Conservation (phyloP, 2,329 filamentous ascomycete genomes). For the Arachnomyces sp. region DNA sequence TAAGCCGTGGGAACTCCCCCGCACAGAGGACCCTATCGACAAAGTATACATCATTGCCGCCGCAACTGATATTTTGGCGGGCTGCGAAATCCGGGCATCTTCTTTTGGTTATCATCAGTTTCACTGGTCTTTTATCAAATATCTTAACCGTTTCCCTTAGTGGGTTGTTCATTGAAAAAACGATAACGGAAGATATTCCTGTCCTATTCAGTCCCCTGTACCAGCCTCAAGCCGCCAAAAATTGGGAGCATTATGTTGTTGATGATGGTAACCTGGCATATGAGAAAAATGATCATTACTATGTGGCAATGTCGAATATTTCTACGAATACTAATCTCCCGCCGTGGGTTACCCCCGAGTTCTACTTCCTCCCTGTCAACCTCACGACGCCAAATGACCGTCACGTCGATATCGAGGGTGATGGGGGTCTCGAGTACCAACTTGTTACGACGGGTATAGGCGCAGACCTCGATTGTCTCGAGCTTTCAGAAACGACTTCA, state of each 20-base stretch:
- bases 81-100: slow-evolving; percentile 41
- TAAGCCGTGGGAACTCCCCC: slow-evolving; percentile 34
- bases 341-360: slow-evolving; percentile 40
- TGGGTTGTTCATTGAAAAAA: slow-evolving; percentile 36
- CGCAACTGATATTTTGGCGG: slow-evolving; percentile 42
- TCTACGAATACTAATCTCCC: slow-evolving; percentile 38
- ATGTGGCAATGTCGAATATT: slow-evolving; percentile 40
- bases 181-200: background rate
- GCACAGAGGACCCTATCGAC: slow-evolving; percentile 34
- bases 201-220: background rate
- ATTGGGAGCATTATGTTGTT: too few species aligned
- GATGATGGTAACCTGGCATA: background rate
- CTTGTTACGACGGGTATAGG: slow-evolving; percentile 28
- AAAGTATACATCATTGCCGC: slow-evolving; percentile 48
- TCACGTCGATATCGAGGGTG: slow-evolving; percentile 4
- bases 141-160: slow-evolving; percentile 46
- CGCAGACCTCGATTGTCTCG: slow-evolving; percentile 25
- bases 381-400: too few species aligned
- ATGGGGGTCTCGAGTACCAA: slow-evolving; percentile 11
- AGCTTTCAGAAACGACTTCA: slow-evolving; percentile 12
- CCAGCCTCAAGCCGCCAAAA: background rate
- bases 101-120: slow-evolving; percentile 40
- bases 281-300: slow-evolving; percentile 33
- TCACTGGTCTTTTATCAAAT: slow-evolving; percentile 44
- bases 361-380: slow-evolving; percentile 42